Evolutionary conservation across 1,284 basidiomycete genomes (phyloP).

Genomic region (Neolentinus lepideus): DNA sequence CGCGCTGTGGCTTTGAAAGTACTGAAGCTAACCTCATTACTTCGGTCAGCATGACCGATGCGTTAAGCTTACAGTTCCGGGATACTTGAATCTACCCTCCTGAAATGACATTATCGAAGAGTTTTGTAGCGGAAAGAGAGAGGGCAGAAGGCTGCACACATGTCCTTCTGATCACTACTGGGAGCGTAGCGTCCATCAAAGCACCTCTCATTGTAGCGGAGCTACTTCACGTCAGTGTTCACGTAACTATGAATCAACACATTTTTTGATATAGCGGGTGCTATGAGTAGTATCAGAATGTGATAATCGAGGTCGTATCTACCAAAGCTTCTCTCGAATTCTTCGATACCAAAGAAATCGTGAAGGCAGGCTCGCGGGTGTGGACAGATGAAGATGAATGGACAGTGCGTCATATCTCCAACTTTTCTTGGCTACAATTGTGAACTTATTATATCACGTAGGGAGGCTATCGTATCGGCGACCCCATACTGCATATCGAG

Average conservation of each 20-base stretch:
- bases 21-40: no score
- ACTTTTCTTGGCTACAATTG: neutral
- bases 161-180: conserved; percentile 82
- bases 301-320: conserved; percentile 81
- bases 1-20: no score
- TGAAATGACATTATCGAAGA: neutral
- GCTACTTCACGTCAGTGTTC: conserved; percentile 55
- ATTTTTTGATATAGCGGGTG: neutral
- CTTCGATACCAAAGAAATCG: conserved; percentile 54
- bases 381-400: conserved; percentile 95
- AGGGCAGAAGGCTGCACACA: conserved; percentile 44
- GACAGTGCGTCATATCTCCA: conserved; percentile 43
- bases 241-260: neutral
- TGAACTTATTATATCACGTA: conserved; percentile 16
- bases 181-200: conserved; percentile 94
- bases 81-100: no score
- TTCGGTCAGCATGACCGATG: no score
- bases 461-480: conserved; percentile 65
- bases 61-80: no score
- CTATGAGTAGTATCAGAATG: conserved; percentile 49
- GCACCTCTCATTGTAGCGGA: conserved; percentile 82
- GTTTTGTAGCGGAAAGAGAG: conserved; percentile 38
- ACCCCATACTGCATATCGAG: conserved; percentile 96
- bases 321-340: conserved; percentile 79
- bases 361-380: conserved; percentile 50